phyloP scores from a whole-genome alignment of 1,139 yeast species.

The Blastobotrys aristatus region DNA sequence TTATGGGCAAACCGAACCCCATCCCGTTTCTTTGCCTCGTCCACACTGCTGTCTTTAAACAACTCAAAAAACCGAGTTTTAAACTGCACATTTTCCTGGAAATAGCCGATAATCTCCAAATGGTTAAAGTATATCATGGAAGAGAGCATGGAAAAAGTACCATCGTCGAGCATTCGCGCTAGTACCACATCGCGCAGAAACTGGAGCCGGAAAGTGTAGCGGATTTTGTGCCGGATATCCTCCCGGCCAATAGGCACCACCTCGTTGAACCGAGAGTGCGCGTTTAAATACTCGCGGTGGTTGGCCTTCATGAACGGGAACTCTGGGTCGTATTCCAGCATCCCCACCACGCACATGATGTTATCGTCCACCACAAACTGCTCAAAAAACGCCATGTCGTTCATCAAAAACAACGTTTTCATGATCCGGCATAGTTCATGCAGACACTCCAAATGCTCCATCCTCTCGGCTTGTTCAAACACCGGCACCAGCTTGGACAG shows the following conservation, averaged over 20 bases:
- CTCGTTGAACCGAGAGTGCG: constrained; percentile 60
- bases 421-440: constrained; percentile 67
- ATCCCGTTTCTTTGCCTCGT: constrained; percentile 43
- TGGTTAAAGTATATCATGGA: constrained; percentile 67
- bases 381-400: constrained; percentile 66
- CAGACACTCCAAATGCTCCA: constrained; percentile 47
- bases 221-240: constrained; percentile 51
- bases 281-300: constrained; percentile 59
- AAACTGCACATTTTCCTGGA: constrained; percentile 51
- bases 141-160: constrained; percentile 58
- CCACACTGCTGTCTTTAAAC: constrained; percentile 37
- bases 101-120: constrained; percentile 59
- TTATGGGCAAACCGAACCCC: constrained; percentile 81
- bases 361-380: constrained; percentile 57
- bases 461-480: constrained; percentile 53
- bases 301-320: constrained; percentile 74
- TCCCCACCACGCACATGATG: constrained; percentile 64
- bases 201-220: constrained; percentile 69
- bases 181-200: constrained; percentile 82
- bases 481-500: constrained; percentile 47
- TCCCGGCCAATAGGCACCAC: constrained; percentile 59
- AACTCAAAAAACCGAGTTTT: constrained; percentile 51
- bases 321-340: constrained; percentile 84
- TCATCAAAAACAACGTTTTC: constrained; percentile 59
- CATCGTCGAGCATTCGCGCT: constrained; percentile 77